phyloP scores from a whole-genome alignment of 345 rosid species.

The Aquilaria sinensis region DNA sequence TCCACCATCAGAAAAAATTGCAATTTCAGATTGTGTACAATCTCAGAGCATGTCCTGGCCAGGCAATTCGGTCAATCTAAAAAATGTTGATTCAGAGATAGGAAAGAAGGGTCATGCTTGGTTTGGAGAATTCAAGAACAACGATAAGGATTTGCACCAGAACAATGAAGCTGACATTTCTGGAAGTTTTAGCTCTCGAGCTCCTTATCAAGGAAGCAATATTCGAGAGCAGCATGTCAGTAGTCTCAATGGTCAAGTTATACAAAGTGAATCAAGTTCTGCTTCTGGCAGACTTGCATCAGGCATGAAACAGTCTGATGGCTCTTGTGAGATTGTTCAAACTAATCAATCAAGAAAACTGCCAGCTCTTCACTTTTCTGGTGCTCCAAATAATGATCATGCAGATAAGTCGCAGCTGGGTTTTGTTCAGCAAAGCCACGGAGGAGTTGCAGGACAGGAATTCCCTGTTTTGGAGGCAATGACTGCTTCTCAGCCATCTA shows the following conservation, averaged over 20 bases:
- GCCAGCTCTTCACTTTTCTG: constrained; percentile 16
- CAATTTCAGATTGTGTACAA: constrained; percentile 27
- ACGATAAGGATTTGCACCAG: constrained; percentile 15
- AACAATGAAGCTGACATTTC: constrained; percentile 24
- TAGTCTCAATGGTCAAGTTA: constrained; percentile 29
- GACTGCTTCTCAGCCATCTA: constrained; percentile 32
- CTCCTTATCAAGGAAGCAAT: constrained; percentile 42
- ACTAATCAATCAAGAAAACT: constrained; percentile 31
- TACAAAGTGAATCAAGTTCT: constrained; percentile 23
- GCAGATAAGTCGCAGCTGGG: constrained; percentile 26
- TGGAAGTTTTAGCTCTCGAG: constrained; percentile 29
- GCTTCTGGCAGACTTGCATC: constrained; percentile 31
- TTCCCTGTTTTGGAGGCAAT: constrained; percentile 42
- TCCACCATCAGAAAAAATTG: constrained; percentile 68
- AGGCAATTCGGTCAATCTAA: constrained; percentile 21
- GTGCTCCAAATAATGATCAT: constrained; percentile 17
- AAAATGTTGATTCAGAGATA: constrained; percentile 27
- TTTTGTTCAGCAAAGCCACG: constrained; percentile 22
- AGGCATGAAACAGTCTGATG: constrained; percentile 29
- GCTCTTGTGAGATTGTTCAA: constrained; percentile 39
- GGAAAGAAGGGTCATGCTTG: constrained; percentile 36
- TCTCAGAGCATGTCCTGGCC: constrained; percentile 34
- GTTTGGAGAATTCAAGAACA: constrained; percentile 32
- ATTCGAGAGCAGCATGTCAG: constrained; percentile 32
- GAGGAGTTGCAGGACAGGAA: constrained; percentile 32